A percentile compares a stretch with the other conserved stretches of the same genome.
Evolutionary conservation across 805 yeast species (phyloP).

Genomic region (Candida germanica): DNA sequence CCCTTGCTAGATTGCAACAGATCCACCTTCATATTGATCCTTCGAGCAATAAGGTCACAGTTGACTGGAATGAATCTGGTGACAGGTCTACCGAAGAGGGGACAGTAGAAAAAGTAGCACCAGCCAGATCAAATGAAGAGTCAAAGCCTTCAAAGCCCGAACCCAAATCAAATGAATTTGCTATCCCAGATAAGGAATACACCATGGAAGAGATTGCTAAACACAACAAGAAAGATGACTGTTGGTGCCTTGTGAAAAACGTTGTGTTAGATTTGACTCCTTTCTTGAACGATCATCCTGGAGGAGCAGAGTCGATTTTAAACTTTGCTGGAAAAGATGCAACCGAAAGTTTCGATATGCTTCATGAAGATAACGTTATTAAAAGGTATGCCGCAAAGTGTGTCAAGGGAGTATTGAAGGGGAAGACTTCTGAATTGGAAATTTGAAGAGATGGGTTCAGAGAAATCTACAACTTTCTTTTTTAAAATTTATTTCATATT

Average conservation of each 20-base stretch:
- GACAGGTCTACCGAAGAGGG: background rate
- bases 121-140: too few species aligned
- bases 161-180: too few species aligned
- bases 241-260: slow-evolving; percentile 55
- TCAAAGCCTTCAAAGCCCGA: too few species aligned
- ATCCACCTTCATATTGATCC: slow-evolving; percentile 46
- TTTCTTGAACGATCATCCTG: slow-evolving; percentile 52
- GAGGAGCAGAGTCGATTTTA: slow-evolving; percentile 55
- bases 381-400: slow-evolving; percentile 45
- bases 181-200: slow-evolving; percentile 47
- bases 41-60: slow-evolving; percentile 23
- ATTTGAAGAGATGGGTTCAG: slow-evolving; percentile 15
- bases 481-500: background rate
- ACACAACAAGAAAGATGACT: slow-evolving; percentile 45
- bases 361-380: slow-evolving; percentile 56
- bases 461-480: background rate
- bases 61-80: slow-evolving; percentile 21
- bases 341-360: slow-evolving; percentile 48
- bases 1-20: slow-evolving; percentile 36
- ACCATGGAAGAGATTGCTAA: slow-evolving; percentile 45
- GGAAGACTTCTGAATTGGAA: slow-evolving; percentile 42
- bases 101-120: too few species aligned
- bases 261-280: slow-evolving; percentile 48
- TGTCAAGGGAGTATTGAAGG: slow-evolving; percentile 52
- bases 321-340: slow-evolving; percentile 49